These are phyloP conservation scores for Ilex asprella DNA, from an alignment of 257 asterid species.

Conservation along the genomic window DNA sequence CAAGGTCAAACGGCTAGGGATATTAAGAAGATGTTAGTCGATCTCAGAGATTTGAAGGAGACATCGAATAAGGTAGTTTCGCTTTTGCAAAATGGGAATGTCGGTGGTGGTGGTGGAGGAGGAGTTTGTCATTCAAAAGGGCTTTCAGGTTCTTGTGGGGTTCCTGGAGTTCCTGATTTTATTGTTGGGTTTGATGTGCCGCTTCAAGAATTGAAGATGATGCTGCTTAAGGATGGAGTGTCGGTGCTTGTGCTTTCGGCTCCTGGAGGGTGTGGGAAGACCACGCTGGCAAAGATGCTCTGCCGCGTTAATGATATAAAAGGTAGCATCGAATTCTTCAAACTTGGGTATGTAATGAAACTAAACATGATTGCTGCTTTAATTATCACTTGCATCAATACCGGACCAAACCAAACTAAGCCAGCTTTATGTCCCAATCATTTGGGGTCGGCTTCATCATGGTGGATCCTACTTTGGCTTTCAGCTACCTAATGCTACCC, in stretches of 20 bases:
- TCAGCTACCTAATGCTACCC: too few species aligned
- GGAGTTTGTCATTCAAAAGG: neutral
- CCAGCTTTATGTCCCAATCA: too few species aligned
- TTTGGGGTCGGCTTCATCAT: too few species aligned
- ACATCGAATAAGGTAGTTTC: conserved; percentile 13
- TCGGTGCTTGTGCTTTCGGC: conserved; percentile 28
- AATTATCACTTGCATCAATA: too few species aligned
- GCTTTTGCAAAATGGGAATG: neutral
- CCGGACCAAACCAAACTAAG: too few species aligned
- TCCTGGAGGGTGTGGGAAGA: conserved; percentile 39
- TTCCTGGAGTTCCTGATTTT: conserved; percentile 16
- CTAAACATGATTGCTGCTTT: too few species aligned
- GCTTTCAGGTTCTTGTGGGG: conserved; percentile 14
- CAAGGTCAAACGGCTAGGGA: conserved; percentile 23
- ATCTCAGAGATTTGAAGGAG: conserved; percentile 5
- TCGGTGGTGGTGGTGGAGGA: neutral
- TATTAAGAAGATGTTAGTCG: conserved; percentile 14
- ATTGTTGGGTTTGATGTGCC: conserved; percentile 25
- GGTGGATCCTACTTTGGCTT: too few species aligned
- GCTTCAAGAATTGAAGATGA: conserved; percentile 20
- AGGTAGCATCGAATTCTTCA: conserved; percentile 12
- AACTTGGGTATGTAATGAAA: too few species aligned
- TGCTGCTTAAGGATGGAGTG: conserved; percentile 14
- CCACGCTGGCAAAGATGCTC: conserved; percentile 24
- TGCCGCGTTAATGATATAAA: conserved; percentile 21